These are phyloP conservation scores for Tetratostichococcus sp. DNA, from an alignment of 139 green algal species.

Conservation along the genomic window DNA sequence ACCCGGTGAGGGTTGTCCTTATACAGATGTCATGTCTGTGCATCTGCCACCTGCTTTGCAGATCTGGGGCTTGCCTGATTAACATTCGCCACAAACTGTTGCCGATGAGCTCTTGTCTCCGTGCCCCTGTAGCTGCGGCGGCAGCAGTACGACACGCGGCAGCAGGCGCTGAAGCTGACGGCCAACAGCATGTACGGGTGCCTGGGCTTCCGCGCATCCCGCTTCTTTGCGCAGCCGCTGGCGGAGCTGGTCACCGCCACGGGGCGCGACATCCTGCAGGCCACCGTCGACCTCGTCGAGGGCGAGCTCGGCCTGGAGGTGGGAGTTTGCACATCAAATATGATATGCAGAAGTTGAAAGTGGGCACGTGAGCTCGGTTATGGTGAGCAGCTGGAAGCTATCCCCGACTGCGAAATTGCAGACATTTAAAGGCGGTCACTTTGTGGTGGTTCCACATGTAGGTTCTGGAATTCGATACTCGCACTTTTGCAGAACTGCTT, in stretches of 20 bases:
- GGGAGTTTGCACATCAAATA: neutral
- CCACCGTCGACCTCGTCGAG: conserved; percentile 92
- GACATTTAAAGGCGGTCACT: too few relatives aligned
- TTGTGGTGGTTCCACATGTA: too few relatives aligned
- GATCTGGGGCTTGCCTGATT: too few relatives aligned
- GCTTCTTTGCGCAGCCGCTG: conserved; percentile 92
- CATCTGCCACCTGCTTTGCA: too few relatives aligned
- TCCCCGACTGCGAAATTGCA: too few relatives aligned
- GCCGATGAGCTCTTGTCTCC: neutral
- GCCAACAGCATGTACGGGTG: conserved; percentile 99
- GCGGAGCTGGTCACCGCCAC: conserved; percentile 89
- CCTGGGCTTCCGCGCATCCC: conserved; percentile 85
- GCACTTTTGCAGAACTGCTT: too few relatives aligned
- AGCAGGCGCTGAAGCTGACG: conserved; percentile 95
- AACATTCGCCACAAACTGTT: too few relatives aligned
- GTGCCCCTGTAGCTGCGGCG: conserved; percentile 26
- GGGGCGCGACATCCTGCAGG: conserved; percentile 89
- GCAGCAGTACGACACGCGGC: conserved; percentile 86
- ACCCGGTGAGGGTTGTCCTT: conserved; percentile 53
- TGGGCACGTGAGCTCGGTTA: too few relatives aligned
- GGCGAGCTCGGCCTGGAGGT: conserved; percentile 61
- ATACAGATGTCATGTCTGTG: too few relatives aligned
- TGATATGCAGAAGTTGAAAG: too few relatives aligned
- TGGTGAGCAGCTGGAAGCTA: too few relatives aligned
- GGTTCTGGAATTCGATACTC: too few relatives aligned